Percentiles rank a stretch among this genome's conserved stretches.
Conservation (phyloP, 2,329 filamentous ascomycete genomes). For the Alternaria triticimaculans region DNA sequence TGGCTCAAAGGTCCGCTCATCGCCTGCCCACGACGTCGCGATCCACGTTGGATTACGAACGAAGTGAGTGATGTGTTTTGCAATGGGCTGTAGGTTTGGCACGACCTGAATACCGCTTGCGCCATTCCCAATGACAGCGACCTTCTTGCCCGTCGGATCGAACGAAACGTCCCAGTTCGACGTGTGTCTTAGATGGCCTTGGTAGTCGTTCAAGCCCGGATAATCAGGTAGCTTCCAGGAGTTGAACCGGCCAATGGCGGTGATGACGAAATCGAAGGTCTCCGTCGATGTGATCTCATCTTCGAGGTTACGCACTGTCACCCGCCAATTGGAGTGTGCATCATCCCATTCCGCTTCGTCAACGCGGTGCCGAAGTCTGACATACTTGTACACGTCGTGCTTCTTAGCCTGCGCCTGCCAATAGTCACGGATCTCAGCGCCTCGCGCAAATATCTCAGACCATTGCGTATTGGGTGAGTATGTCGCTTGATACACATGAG, state of each 20-base stretch:
- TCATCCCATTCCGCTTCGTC: slow-evolving; percentile 51
- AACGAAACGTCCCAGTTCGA: slow-evolving; percentile 47
- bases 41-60: slow-evolving; percentile 66
- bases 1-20: slow-evolving; percentile 50
- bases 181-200: slow-evolving; percentile 38
- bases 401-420: slow-evolving; percentile 50
- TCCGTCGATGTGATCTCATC: slow-evolving; percentile 25
- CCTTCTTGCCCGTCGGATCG: slow-evolving; percentile 63
- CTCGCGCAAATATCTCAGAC: slow-evolving; percentile 51
- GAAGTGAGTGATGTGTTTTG: slow-evolving; percentile 57
- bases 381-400: slow-evolving; percentile 48
- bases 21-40: slow-evolving; percentile 61
- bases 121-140: slow-evolving; percentile 70
- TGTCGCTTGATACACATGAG: slow-evolving; percentile 51
- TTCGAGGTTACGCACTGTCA: slow-evolving; percentile 63
- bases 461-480: slow-evolving; percentile 55
- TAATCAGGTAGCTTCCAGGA: slow-evolving; percentile 42
- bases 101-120: slow-evolving; percentile 68
- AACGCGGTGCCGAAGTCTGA: slow-evolving; percentile 50
- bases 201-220: slow-evolving; percentile 37
- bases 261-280: slow-evolving; percentile 48
- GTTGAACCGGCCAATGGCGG: slow-evolving; percentile 42
- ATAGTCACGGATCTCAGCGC: slow-evolving; percentile 53
- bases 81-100: slow-evolving; percentile 65
- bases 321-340: slow-evolving; percentile 61